phyloP scores from a whole-genome alignment of 306 rosid genomes.

The Carpinus viminea region DNA sequence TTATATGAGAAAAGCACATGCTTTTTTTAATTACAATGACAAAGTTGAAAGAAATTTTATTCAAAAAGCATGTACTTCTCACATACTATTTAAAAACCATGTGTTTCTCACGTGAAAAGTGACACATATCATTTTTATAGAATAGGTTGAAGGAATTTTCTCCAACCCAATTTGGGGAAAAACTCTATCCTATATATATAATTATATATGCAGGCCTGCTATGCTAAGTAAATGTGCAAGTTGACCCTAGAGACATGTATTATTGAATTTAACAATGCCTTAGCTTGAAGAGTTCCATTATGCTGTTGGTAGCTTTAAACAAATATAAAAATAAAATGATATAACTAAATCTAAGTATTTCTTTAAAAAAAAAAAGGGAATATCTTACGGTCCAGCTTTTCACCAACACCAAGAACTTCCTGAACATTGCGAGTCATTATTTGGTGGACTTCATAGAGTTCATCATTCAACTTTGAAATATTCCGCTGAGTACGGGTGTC shows the following conservation, averaged over 20 bases:
- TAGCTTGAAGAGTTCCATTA: background rate
- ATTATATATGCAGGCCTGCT: background rate
- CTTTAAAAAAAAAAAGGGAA: slow-evolving; percentile 11
- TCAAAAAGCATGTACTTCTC: no score
- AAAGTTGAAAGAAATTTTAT: no score
- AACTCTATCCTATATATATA: no score
- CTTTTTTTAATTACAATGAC: no score
- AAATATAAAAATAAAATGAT: slow-evolving; percentile 23
- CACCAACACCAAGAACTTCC: slow-evolving; percentile 99
- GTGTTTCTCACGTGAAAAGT: no score
- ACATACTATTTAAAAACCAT: no score
- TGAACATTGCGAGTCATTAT: slow-evolving; percentile 99
- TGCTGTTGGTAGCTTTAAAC: background rate
- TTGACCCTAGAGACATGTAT: background rate
- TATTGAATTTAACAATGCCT: background rate
- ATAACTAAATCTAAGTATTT: slow-evolving; percentile 9
- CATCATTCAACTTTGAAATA: slow-evolving; percentile 95
- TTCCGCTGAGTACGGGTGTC: slow-evolving; percentile 96
- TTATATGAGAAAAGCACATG: no score
- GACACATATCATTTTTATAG: no score
- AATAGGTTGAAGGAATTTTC: no score
- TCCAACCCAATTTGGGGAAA: no score
- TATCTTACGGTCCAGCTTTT: slow-evolving; percentile 96
- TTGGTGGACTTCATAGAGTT: slow-evolving; percentile 98
- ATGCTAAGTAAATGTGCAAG: background rate